Conservation (phyloP, 1,284 basidiomycete genomes). For the Mixia osmundae region DNA sequence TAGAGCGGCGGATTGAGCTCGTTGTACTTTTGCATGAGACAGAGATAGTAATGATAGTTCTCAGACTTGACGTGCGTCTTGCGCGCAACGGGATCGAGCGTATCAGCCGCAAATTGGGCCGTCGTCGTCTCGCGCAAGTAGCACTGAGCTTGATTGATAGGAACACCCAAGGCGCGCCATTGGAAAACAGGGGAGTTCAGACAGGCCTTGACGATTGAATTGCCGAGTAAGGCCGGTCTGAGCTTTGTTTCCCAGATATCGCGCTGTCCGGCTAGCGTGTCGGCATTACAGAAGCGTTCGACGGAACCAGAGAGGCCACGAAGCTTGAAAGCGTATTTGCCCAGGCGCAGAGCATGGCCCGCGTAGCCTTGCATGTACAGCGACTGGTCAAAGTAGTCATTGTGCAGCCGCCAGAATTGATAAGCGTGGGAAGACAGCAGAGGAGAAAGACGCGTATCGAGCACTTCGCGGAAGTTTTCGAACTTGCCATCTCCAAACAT, state of each 20-base stretch:
- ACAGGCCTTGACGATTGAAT: constrained; percentile 36
- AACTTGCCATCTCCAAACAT: constrained; percentile 48
- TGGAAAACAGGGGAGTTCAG: constrained; percentile 31
- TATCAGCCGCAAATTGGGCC: constrained; percentile 27
- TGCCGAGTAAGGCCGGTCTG: constrained; percentile 37
- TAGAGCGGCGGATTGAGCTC: constrained; percentile 36
- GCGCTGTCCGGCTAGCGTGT: constrained; percentile 37
- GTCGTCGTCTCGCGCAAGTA: constrained; percentile 38
- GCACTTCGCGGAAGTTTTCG: constrained; percentile 36
- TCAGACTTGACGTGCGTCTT: constrained; percentile 27
- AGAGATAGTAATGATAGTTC: constrained; percentile 42
- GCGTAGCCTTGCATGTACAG: constrained; percentile 56
- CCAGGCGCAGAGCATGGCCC: constrained; percentile 39
- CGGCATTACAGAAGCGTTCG: constrained; percentile 33
- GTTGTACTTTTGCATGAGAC: constrained; percentile 12
- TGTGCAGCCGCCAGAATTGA: constrained; percentile 52
- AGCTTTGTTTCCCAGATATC: constrained; percentile 38
- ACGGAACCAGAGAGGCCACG: constrained; percentile 37
- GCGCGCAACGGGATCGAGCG: constrained; percentile 38
- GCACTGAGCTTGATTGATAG: constrained; percentile 46
- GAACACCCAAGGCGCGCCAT: constrained; percentile 63
- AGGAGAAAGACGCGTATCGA: constrained; percentile 44
- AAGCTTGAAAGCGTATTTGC: constrained; percentile 36
- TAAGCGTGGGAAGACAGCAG: constrained; percentile 48
- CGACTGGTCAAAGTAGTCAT: constrained; percentile 35